Evolutionary conservation across 2,329 filamentous ascomycete genomes (phyloP).

Genomic region (Aspergillus tanneri): DNA sequence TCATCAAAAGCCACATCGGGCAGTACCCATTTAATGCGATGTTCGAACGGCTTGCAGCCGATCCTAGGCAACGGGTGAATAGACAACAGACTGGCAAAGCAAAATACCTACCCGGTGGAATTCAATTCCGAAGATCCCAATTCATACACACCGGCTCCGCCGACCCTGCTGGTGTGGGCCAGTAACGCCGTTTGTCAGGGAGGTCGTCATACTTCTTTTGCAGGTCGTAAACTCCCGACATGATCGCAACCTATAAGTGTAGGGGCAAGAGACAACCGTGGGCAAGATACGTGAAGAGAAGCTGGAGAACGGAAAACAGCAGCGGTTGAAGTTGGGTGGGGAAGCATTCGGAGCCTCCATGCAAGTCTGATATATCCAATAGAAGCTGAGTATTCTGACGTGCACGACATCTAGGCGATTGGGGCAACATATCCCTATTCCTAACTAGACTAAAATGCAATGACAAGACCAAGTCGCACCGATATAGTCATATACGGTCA

Average conservation of each 20-base stretch:
- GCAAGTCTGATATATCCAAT: no score
- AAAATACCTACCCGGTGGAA: constrained; percentile 40
- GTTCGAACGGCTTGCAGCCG: constrained; percentile 52
- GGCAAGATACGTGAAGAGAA: background rate
- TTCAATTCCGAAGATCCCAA: constrained; percentile 58
- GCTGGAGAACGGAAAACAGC: no score
- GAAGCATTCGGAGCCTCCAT: no score
- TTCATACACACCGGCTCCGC: constrained; percentile 53
- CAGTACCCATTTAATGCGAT: constrained; percentile 51
- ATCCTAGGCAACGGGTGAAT: constrained; percentile 38
- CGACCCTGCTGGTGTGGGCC: constrained; percentile 48
- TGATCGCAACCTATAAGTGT: constrained; percentile 10
- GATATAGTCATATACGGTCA: no score
- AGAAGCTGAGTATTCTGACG: no score
- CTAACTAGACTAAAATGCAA: background rate
- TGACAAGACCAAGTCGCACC: no score
- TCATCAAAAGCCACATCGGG: constrained; percentile 51
- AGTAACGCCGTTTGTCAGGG: constrained; percentile 51
- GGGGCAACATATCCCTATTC: no score
- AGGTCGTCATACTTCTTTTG: constrained; percentile 43
- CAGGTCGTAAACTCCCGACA: constrained; percentile 25
- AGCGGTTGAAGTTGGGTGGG: no score
- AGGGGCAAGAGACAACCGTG: background rate
- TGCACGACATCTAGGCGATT: no score
- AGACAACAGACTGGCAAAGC: background rate